Base-by-base conservation (phyloP, 768 basidiomycete genomes). In the Mycena floridula region DNA sequence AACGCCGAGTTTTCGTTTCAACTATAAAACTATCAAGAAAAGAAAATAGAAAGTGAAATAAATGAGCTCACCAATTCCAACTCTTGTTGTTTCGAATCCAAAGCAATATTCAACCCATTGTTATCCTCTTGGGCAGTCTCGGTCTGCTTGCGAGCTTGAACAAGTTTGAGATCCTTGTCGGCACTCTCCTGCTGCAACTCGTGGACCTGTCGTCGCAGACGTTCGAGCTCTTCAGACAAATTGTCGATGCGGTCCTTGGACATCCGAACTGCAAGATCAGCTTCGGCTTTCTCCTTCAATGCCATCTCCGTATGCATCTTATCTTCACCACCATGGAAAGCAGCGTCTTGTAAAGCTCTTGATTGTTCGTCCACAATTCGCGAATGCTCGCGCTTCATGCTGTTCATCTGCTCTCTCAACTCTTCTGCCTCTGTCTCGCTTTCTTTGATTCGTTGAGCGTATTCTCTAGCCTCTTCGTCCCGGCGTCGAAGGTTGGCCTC, bases 11-110 rank as follows among this genome's bases (percentile, higher is more conserved):
- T 73, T 75, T 37, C 86, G 73, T 59, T 89, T 89, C 27, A 84
- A 63, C 83, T 85, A 53, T 25, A 42, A 32, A 8, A 30, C 37
- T 16, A 28, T 23, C 15, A 48, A 1, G 5, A 47, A 20, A 23
- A 42, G 7, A 6, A 1, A 41, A 5, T n/a, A n/a, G n/a, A n/a
- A 25, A 26, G 25, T 20, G 44, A 35, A 25, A 50, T 41, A 24
- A 28, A 12, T 30, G 54, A 44, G 72, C 79, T 43, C 47, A 96
- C 93, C 61, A 94, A 58, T 59, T 95, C 91, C 28, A 96, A 67
- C 60, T 95, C 93, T 60, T 94, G 91, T 56, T 96, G 93, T 64
- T 96, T 96, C 21, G 90, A 83, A 62, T 94, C 90, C 43, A 96
- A 64, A 0, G 92, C 93, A 26, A 94, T 91, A 54, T 95, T 93